A percentile compares a stretch with the other conserved stretches of the same genome.
Evolutionary conservation across 2,329 filamentous ascomycete species (phyloP).

Genomic region (Lecanosticta acicola): DNA sequence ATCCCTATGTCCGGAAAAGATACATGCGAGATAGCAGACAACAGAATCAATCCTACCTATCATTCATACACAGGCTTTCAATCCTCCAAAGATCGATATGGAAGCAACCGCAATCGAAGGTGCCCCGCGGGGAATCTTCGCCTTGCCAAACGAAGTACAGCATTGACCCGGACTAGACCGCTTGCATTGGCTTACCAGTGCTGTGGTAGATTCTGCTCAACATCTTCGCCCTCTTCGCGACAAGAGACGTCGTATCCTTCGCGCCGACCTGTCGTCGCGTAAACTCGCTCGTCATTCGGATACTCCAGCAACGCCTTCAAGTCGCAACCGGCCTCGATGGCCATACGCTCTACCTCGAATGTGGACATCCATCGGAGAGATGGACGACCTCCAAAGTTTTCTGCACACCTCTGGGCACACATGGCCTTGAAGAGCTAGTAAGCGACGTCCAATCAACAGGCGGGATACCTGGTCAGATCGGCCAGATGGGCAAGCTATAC

Average conservation of each 20-base stretch:
- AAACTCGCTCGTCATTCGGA: conserved; percentile 56
- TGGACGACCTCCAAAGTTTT: conserved; percentile 63
- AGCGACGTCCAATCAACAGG: conserved; percentile 33
- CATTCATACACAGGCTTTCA: background rate
- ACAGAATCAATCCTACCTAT: background rate
- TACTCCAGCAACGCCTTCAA: conserved; percentile 60
- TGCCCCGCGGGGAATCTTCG: conserved; percentile 19
- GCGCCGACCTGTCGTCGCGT: conserved; percentile 58
- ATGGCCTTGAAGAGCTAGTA: conserved; percentile 46
- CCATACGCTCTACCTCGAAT: conserved; percentile 69
- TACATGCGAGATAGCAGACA: no score
- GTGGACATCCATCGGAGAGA: conserved; percentile 66
- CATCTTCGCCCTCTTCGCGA: conserved; percentile 39
- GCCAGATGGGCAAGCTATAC: conserved; percentile 57
- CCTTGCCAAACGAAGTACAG: conserved; percentile 31
- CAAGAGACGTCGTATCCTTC: conserved; percentile 46
- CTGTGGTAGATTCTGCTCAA: conserved; percentile 37
- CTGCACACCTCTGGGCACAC: conserved; percentile 62
- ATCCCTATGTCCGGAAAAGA: background rate
- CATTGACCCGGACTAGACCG: background rate
- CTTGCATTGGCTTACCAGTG: conserved; percentile 11
- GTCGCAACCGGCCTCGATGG: conserved; percentile 52
- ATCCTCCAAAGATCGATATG: background rate
- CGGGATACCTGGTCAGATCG: conserved; percentile 36
- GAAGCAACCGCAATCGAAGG: background rate